phyloP scores from a whole-genome alignment of 192 early-diverging fungal species.

The Haplosporangium gracile region DNA sequence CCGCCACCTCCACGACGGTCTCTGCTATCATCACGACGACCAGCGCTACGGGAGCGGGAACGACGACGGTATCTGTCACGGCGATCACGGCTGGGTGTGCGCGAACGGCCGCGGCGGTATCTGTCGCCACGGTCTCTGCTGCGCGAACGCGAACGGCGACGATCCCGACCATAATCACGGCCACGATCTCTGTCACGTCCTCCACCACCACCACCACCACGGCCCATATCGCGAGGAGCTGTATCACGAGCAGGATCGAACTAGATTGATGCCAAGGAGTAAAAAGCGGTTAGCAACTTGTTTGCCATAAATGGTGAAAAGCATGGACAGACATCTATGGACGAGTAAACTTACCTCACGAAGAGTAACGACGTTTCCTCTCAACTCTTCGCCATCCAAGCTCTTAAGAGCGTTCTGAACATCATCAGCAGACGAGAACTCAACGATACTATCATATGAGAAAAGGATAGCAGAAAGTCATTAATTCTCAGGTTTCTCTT shows the following conservation, averaged over 20 bases:
- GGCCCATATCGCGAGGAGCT: constrained; percentile 57
- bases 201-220: constrained; percentile 26
- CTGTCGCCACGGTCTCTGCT: constrained; percentile 54
- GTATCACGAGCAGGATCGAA: constrained; percentile 45
- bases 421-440: constrained; percentile 85
- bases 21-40: constrained; percentile 51
- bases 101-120: constrained; percentile 59
- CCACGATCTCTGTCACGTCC: constrained; percentile 57
- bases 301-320: background rate
- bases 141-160: constrained; percentile 66
- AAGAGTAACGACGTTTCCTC: constrained; percentile 74
- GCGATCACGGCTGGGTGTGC: constrained; percentile 67
- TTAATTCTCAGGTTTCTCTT: background rate
- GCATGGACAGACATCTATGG: background rate
- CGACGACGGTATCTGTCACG: constrained; percentile 58
- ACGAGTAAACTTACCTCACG: constrained; percentile 68
- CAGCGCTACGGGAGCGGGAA: constrained; percentile 57
- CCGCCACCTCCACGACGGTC: constrained; percentile 64
- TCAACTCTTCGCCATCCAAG: constrained; percentile 82
- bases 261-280: background rate
- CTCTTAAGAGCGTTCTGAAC: constrained; percentile 88
- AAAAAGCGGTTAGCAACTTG: background rate
- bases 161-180: constrained; percentile 59
- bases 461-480: constrained; percentile 18
- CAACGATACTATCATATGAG: constrained; percentile 78